Percentiles rank a stretch among this genome's conserved stretches.
These are phyloP conservation scores for Bruguiera gymnorhiza DNA, from an alignment of 345 rosid species.

Conservation along the genomic window DNA sequence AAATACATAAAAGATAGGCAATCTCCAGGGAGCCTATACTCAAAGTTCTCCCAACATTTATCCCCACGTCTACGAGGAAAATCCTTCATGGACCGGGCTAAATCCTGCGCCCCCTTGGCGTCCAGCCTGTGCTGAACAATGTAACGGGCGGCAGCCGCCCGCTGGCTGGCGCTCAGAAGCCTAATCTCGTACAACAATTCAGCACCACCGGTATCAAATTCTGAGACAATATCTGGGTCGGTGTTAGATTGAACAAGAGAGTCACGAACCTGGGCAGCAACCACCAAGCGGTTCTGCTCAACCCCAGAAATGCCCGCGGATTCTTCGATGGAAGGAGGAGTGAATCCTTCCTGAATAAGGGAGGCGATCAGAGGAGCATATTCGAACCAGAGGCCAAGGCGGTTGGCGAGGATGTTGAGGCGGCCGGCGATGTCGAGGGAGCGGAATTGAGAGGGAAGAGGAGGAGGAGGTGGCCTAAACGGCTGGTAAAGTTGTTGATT, in stretches of 20 bases:
- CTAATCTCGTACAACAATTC: conserved; percentile 81
- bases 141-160: conserved; percentile 57
- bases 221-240: conserved; percentile 50
- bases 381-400: conserved; percentile 81
- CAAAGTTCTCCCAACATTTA: conserved; percentile 49
- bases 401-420: conserved; percentile 67
- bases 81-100: conserved; percentile 81
- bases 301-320: conserved; percentile 72
- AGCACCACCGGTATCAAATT: conserved; percentile 64
- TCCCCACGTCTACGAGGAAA: conserved; percentile 74
- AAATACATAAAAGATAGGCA: conserved; percentile 72
- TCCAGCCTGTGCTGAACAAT: conserved; percentile 44
- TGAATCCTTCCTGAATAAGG: conserved; percentile 72
- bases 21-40: conserved; percentile 68
- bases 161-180: conserved; percentile 51
- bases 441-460: conserved; percentile 62
- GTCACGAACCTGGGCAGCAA: conserved; percentile 73
- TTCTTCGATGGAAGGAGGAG: conserved; percentile 68
- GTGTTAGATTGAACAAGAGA: conserved; percentile 54
- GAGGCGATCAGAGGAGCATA: conserved; percentile 82
- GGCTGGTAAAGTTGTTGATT: conserved; percentile 65
- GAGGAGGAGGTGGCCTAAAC: conserved; percentile 84
- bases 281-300: conserved; percentile 79
- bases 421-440: conserved; percentile 61
- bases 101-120: conserved; percentile 54